phyloP scores from a whole-genome alignment of 371 early-diverging fungal genomes.

The Circinella minor region DNA sequence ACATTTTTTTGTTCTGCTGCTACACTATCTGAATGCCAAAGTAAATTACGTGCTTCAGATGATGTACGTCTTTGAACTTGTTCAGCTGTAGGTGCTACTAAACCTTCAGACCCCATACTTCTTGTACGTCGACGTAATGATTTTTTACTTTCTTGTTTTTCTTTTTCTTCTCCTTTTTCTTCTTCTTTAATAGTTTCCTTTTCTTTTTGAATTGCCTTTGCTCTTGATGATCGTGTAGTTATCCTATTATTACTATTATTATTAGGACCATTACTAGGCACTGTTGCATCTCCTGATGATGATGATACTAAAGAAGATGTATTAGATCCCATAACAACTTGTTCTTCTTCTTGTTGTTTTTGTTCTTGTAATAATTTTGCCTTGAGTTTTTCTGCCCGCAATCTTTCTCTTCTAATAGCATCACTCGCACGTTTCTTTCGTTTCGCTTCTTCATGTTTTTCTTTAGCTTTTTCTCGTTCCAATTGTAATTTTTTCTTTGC shows the following conservation, averaged over 20 bases:
- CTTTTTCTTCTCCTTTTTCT: background rate
- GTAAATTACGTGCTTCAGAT: slow-evolving; percentile 23
- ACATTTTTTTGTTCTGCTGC: background rate
- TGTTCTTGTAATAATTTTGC: background rate
- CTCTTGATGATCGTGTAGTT: too few species aligned
- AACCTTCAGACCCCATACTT: slow-evolving; percentile 28
- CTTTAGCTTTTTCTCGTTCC: slow-evolving; percentile 13
- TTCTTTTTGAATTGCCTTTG: too few species aligned
- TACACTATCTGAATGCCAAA: slow-evolving; percentile 22
- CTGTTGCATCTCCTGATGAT: too few species aligned
- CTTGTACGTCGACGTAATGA: slow-evolving; percentile 24
- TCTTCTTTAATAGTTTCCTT: too few species aligned
- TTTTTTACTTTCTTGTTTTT: slow-evolving; percentile 12
- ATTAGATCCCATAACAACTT: too few species aligned
- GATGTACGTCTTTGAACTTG: slow-evolving; percentile 20
- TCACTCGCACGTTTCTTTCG: slow-evolving; percentile 15
- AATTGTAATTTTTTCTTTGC: slow-evolving; percentile 14
- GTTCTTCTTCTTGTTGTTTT: slow-evolving; percentile 1
- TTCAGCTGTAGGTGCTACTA: slow-evolving; percentile 26
- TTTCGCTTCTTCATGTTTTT: slow-evolving; percentile 6
- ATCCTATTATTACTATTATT: too few species aligned
- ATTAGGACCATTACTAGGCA: too few species aligned
- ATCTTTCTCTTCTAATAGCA: slow-evolving; percentile 12
- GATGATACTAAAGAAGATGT: too few species aligned
- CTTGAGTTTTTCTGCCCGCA: slow-evolving; percentile 7